Evolutionary conservation across 164 flowering plant genomes (phyloP).

Genomic region (Chimonanthus salicifolius): DNA sequence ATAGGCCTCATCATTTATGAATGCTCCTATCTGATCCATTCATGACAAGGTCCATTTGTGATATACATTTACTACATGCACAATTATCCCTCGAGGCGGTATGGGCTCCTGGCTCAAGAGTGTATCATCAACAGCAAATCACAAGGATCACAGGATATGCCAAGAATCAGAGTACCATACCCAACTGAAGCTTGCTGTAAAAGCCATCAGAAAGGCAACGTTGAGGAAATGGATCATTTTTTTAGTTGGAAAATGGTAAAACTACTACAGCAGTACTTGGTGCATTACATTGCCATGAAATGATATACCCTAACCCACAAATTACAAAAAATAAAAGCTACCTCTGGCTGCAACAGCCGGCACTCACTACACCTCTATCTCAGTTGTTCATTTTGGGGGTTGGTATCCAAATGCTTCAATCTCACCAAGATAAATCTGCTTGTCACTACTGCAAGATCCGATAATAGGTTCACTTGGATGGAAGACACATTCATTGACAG

Average conservation of each 20-base stretch:
- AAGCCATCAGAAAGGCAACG: too few species aligned
- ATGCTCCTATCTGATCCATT: too few species aligned
- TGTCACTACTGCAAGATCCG: conserved; percentile 93
- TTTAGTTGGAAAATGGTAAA: background rate
- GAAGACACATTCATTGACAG: conserved; percentile 82
- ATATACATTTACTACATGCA: too few species aligned
- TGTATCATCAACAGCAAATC: background rate
- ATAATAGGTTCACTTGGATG: conserved; percentile 88
- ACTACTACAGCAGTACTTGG: background rate
- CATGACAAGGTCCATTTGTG: too few species aligned
- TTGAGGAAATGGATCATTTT: background rate
- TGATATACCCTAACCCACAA: background rate
- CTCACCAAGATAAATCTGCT: conserved; percentile 90
- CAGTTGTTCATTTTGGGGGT: conserved; percentile 1
- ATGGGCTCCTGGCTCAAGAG: too few species aligned
- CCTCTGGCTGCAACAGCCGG: background rate
- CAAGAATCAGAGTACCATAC: background rate
- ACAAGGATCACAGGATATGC: background rate
- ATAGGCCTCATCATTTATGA: too few species aligned
- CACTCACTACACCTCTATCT: background rate
- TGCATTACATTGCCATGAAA: conserved; percentile 1
- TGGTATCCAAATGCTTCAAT: conserved; percentile 25
- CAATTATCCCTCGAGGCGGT: too few species aligned
- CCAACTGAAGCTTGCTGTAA: background rate
- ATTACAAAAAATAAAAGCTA: conserved; percentile 3